Evolutionary conservation across 169 alveolate genomes (phyloP).

Genomic region (Eimeria necatrix): DNA sequence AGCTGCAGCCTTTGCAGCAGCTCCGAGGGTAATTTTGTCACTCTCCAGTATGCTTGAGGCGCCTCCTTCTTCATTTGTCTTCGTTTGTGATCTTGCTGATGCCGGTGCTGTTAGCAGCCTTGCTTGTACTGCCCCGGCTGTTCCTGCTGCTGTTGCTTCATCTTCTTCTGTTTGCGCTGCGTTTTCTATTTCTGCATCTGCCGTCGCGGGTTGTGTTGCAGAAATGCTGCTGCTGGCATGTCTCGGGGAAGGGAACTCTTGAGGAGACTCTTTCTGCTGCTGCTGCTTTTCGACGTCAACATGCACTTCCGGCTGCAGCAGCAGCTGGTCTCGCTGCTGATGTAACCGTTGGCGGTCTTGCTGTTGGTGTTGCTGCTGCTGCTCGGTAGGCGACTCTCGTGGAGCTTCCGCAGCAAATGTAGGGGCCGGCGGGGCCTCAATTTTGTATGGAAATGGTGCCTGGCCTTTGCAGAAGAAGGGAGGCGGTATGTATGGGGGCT

Average conservation of each 20-base stretch:
- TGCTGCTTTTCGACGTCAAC: not conserved
- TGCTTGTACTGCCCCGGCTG: not conserved
- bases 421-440: constrained; percentile 44
- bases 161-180: constrained; percentile 5
- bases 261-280: not conserved
- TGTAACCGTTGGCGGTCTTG: constrained; percentile 34
- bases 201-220: not conserved
- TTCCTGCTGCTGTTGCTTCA: not conserved
- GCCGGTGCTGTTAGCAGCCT: not conserved
- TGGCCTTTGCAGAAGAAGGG: constrained; percentile 55
- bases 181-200: not conserved
- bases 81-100: not conserved
- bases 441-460: constrained; percentile 49
- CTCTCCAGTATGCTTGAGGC: not conserved
- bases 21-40: constrained; percentile 11
- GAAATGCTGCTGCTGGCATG: not conserved
- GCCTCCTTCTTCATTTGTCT: not conserved
- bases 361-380: constrained; percentile 25
- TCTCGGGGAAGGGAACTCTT: not conserved
- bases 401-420: constrained; percentile 4
- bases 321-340: constrained; percentile 33
- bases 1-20: constrained; percentile 67
- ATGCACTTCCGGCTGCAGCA: not conserved
- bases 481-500: constrained; percentile 47
- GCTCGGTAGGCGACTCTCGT: not conserved